Conservation (phyloP, 1,139 yeast species). For the Komagataea norvegica region DNA sequence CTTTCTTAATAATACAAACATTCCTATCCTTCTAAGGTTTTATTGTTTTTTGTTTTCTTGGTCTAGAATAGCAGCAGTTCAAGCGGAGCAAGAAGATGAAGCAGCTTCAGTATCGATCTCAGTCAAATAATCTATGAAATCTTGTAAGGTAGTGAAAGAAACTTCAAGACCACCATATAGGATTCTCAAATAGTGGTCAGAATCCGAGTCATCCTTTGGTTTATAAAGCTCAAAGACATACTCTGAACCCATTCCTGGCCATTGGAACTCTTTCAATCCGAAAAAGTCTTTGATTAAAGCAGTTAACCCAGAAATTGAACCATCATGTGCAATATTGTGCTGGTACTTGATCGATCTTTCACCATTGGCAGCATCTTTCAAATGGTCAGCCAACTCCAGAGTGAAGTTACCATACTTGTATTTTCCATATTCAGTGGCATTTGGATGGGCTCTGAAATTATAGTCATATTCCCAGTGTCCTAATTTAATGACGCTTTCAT, state of each 20-base stretch:
- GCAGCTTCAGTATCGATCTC: conserved; percentile 11
- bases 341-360: conserved; percentile 27
- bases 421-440: conserved; percentile 31
- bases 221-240: conserved; percentile 35
- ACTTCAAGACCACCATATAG: conserved; percentile 31
- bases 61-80: too few species aligned
- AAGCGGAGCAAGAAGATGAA: conserved; percentile 9
- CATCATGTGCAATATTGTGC: conserved; percentile 40
- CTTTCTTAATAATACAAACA: too few species aligned
- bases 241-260: conserved; percentile 45
- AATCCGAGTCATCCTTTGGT: conserved; percentile 11
- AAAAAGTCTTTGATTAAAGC: conserved; percentile 31
- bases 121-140: conserved; percentile 20
- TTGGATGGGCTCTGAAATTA: conserved; percentile 29
- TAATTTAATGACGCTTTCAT: conserved; percentile 34
- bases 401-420: conserved; percentile 33
- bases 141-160: conserved; percentile 17
- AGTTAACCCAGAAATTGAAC: conserved; percentile 34
- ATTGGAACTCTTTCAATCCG: conserved; percentile 29
- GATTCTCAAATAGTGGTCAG: conserved; percentile 30
- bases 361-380: conserved; percentile 28
- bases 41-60: too few species aligned
- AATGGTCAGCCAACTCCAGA: conserved; percentile 30
- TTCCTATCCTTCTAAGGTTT: too few species aligned
- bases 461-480: conserved; percentile 40